A percentile compares a stretch with the other conserved stretches of the same genome.
phyloP scores from a whole-genome alignment of 202 grass and related monocot species.

The Setaria italica region DNA sequence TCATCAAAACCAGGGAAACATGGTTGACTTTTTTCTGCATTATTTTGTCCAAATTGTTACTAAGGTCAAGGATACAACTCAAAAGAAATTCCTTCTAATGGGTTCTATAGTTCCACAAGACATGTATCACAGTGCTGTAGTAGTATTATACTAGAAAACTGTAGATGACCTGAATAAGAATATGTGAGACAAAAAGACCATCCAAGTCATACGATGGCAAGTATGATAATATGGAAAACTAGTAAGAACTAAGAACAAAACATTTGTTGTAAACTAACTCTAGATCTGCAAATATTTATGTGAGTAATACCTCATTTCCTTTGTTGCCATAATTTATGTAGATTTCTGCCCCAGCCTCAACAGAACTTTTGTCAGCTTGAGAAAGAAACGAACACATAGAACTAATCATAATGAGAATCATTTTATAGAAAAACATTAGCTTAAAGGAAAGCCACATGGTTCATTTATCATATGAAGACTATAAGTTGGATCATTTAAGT shows the following conservation, averaged over 20 bases:
- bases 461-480: slow-evolving; percentile 6
- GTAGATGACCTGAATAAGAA: background rate
- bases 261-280: background rate
- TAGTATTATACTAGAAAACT: background rate
- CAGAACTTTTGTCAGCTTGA: slow-evolving; percentile 66
- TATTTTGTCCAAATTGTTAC: slow-evolving; percentile 13
- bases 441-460: slow-evolving; percentile 20
- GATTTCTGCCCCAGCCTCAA: slow-evolving; percentile 78
- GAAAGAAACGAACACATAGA: slow-evolving; percentile 38
- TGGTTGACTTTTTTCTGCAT: background rate
- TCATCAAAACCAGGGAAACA: background rate
- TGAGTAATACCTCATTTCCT: slow-evolving; percentile 87
- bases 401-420: slow-evolving; percentile 4
- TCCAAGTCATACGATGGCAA: slow-evolving; percentile 4
- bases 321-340: slow-evolving; percentile 96
- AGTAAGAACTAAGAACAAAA: background rate
- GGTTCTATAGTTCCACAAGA: slow-evolving; percentile 2
- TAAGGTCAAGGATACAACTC: background rate
- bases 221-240: background rate
- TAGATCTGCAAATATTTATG: slow-evolving; percentile 36
- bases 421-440: slow-evolving; percentile 8
- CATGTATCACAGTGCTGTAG: background rate
- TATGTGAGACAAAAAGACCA: slow-evolving; percentile 11
- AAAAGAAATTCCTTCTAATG: slow-evolving; percentile 25
- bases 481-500: slow-evolving; percentile 34